Base-by-base conservation (phyloP, 129 eudicot genomes). In the Flaveria brownii region DNA sequence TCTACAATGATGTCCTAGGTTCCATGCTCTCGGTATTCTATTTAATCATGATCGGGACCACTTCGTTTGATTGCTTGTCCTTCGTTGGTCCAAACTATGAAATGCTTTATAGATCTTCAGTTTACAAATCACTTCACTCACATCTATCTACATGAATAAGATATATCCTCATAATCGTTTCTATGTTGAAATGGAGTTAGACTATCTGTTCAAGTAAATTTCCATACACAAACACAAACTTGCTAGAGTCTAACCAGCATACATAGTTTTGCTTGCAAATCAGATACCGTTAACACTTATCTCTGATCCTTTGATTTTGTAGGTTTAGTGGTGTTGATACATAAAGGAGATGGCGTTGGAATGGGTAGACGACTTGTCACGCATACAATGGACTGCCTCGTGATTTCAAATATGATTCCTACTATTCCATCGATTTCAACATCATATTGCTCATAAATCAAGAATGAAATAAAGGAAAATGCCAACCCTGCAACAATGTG, bases 361-460 rank as follows among this genome's bases (percentile, higher is more conserved):
- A 61, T 17, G 16, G 92, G 92, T 51, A 90, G 62, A 68, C 64
- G 77, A 60, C 76, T 80, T 25, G 83, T 61, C 72, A 86, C 25
- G 54, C 52, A 72, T 25, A 69, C 51, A 46, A 72, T 6, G n/a
- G 55, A 70, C 26, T 80, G 81, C 76, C 80, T 83, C 43, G 73
- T 75, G 64, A 68, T 56, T 65, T 70, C 88, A 59, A 11, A 43
- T 20, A 75, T 17, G 66, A 80, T 50, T 78, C 69, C 71, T 51
- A 73, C 76, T 41, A 84, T 36, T 43, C 85, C 87, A 67, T 93
- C 95, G 20, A 93, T 80, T 79, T 90, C 90, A 41, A 75, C 91
- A 77, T 93, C 92, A 15, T 90, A 88, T 84, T 93, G 98, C 76
- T 93, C 96, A 55, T 90, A 93, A 28, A 93, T 82, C 51, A 85